A percentile compares a stretch with the other conserved stretches of the same genome.
phyloP scores from a whole-genome alignment of 2,329 filamentous ascomycete genomes.

The Aspergillus eucalypticola region DNA sequence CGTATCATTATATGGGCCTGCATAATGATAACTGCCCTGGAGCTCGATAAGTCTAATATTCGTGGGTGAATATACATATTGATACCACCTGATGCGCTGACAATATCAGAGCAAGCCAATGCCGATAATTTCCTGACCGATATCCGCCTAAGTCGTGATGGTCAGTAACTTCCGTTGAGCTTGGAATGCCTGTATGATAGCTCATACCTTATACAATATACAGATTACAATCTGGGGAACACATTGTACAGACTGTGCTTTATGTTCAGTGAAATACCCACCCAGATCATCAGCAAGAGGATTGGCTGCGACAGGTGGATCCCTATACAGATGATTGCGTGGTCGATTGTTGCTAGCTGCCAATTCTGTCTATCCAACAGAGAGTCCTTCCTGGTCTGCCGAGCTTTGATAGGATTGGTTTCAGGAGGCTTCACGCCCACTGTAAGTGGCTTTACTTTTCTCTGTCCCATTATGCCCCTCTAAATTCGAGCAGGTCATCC shows the following conservation, averaged over 20 bases:
- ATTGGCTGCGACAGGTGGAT: slow-evolving; percentile 58
- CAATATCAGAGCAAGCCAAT: slow-evolving; percentile 47
- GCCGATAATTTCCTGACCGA: slow-evolving; percentile 57
- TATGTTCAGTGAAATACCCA: slow-evolving; percentile 56
- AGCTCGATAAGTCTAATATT: slow-evolving; percentile 59
- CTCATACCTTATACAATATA: neutral
- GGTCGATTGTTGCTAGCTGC: slow-evolving; percentile 35
- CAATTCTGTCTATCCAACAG: slow-evolving; percentile 51
- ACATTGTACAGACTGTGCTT: slow-evolving; percentile 59
- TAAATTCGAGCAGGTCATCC: slow-evolving; percentile 21
- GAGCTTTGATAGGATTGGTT: slow-evolving; percentile 47
- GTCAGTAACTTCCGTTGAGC: slow-evolving; percentile 6
- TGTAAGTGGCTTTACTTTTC: slow-evolving; percentile 13
- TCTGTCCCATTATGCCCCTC: neutral
- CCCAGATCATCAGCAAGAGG: slow-evolving; percentile 58
- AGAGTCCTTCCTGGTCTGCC: slow-evolving; percentile 41
- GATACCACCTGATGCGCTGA: slow-evolving; percentile 47
- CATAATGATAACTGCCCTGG: slow-evolving; percentile 61
- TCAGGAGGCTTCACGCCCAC: slow-evolving; percentile 51
- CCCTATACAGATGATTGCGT: slow-evolving; percentile 53
- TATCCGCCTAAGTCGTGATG: slow-evolving; percentile 28
- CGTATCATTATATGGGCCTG: slow-evolving; percentile 38
- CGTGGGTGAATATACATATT: slow-evolving; percentile 36
- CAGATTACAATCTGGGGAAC: slow-evolving; percentile 46
- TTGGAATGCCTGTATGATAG: neutral